Base-by-base conservation (phyloP, 345 rosid species). In the Rhizophora mangle region DNA sequence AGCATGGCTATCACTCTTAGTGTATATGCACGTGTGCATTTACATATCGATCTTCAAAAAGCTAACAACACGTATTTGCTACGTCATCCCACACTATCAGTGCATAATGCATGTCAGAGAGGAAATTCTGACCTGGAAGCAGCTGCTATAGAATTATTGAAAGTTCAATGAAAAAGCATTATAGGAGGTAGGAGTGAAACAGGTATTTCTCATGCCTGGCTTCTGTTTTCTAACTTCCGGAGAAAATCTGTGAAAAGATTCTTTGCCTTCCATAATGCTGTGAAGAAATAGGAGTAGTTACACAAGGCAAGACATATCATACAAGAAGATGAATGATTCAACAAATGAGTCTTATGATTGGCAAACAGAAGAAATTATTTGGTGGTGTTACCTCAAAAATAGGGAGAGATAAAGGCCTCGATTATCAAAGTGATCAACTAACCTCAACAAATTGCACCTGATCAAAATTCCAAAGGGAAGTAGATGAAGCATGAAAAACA, bases 221-320 rank as follows among this genome's bases (percentile, higher is more conserved):
- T 72, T 66, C 65, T 72, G 36, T 53, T 72, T 39, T 68, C 70
- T 72, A 32, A 68, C 69, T 77, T 72, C 76, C 27, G 80, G 80
- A 56, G 80, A 77, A 77, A 72, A 72, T 37, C 8, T 15, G 21
- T 58, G 20, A 26, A 77, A 34, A 26, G 80, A 77, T 31, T 68
- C 73, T 55, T 77, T 76, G 8, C 80, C 80, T 63, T 72, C 80
- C 80, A 77, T 77, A 26, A 77, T 72, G 70, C 80, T 72, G 70
- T 36, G 47, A 32, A 20, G 56, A 68, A 56, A 47, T 6, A 64
- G 22, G 29, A 2, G 65, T 62, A 64, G 13, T 63, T 36, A 60
- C 9, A 18, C 18, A 15, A 51, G 13, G 11, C 15, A 39, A 27
- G 21, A 18, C 70, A 70, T 21, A 5, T 36, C 7, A 7, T 19